Base-by-base conservation (phyloP, 2,329 filamentous ascomycete species). In the Tolypocladium capitatum region DNA sequence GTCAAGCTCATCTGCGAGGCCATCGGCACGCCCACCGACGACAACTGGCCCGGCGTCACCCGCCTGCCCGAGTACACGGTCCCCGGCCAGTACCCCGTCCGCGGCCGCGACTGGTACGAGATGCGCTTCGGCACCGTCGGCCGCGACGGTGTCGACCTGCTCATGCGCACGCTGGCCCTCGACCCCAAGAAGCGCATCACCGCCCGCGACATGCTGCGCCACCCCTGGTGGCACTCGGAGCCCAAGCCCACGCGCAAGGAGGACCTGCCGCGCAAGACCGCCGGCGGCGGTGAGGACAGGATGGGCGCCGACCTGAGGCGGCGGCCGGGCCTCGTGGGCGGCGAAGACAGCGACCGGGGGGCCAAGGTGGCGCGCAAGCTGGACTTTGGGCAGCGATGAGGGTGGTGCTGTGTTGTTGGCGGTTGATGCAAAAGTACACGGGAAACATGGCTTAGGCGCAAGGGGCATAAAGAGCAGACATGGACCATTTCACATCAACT, bases 21-120 rank as follows among this genome's bases (percentile, higher is more conserved):
- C 47, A 81, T 97, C 53, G 92, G 92, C 49, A 94, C 89, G 0
- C 92, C 92, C 0, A 92, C 81, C 5, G 92, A 98, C 62, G 86
- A 92, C 16, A 91, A 89, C 62, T 98, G 92, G 92, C 90, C 92
- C 1, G 91, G 91, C 28, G 90, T 98, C 8, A 81, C 81, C 5
- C 80, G 80, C 53, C 72, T 98, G 11, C 80, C 82, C 14, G 83
- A 83, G 50, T 98, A 92, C 66, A 79, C 89, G n/a, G 76, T 84
- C 1, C 75, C 83, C 1, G 76, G 78, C 5, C 69, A 77, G 48
- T 74, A 80, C 52, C 70, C 79, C 56, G 56, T 87, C 65, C 76
- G 78, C 52, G 79, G 80, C 1, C 76, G 78, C 52, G 81, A 85
- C 48, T 83, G 84, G 60, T 96, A 87, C 71, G 73, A 84, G 60